Evolutionary conservation across 371 early-diverging fungal genomes (phyloP).

Genomic region (Mortierella sp.): DNA sequence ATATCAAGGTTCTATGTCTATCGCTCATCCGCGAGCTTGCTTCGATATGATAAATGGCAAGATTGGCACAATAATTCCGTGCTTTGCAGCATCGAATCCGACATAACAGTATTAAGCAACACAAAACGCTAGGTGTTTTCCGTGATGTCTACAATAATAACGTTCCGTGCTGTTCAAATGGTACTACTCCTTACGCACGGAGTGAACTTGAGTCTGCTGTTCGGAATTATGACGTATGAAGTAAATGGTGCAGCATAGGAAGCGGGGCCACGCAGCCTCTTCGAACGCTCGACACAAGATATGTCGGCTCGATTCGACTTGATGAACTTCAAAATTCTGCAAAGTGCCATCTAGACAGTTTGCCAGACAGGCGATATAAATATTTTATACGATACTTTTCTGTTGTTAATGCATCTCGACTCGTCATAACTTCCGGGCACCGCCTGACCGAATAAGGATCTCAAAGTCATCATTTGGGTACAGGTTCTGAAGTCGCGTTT

Average conservation of each 20-base stretch:
- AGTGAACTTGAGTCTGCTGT: conserved; percentile 1
- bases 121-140: too few species aligned
- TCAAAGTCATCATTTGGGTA: conserved; percentile 50
- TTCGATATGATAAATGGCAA: conserved; percentile 51
- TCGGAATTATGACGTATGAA: not conserved
- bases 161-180: too few species aligned
- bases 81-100: conserved; percentile 9
- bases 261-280: conserved; percentile 7
- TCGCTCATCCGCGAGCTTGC: conserved; percentile 32
- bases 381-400: conserved; percentile 37
- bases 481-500: conserved; percentile 32
- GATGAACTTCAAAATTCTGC: conserved; percentile 59
- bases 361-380: conserved; percentile 47
- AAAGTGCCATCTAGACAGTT: conserved; percentile 52
- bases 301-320: conserved; percentile 50
- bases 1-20: conserved; percentile 79
- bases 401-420: not conserved
- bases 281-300: conserved; percentile 36
- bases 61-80: conserved; percentile 53
- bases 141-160: too few species aligned
- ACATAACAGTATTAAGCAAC: not conserved
- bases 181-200: conserved; percentile 2
- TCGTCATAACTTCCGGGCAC: conserved; percentile 4
- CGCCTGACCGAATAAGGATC: conserved; percentile 22
- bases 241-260: not conserved